Percentiles rank a stretch among this genome's conserved stretches.
Conservation (phyloP, 2,329 filamentous ascomycete genomes). For the Didymella glomerata region DNA sequence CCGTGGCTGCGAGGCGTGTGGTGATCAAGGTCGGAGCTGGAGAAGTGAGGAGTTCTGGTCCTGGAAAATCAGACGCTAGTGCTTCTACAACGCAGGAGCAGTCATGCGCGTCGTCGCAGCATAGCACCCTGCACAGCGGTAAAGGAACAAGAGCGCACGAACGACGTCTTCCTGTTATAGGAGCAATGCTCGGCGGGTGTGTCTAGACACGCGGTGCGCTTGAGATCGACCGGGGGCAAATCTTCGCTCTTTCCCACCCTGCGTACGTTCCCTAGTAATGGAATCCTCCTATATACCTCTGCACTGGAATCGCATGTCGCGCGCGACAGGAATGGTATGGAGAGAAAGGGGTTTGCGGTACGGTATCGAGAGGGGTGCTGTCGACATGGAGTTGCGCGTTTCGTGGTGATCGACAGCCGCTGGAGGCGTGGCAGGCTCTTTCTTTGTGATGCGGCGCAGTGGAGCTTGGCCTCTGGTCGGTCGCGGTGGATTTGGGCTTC, state of each 20-base stretch:
- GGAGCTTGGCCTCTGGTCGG: conserved; percentile 1
- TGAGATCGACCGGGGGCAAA: conserved; percentile 23
- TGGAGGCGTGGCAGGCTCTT: conserved; percentile 15
- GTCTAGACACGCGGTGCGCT: conserved; percentile 8
- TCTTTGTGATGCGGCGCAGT: conserved; percentile 1
- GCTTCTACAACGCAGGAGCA: conserved; percentile 32
- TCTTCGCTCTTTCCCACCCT: conserved; percentile 19
- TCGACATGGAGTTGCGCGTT: conserved; percentile 29
- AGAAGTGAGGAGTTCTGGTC: conserved; percentile 23
- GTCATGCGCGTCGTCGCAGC: conserved; percentile 37
- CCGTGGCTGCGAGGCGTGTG: conserved; percentile 26
- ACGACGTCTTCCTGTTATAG: neutral
- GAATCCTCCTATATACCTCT: conserved; percentile 23
- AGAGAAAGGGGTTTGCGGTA: conserved; percentile 9
- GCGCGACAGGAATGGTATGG: conserved; percentile 16
- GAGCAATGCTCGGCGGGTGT: conserved; percentile 3
- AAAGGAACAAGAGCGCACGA: conserved; percentile 13
- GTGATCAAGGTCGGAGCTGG: conserved; percentile 25
- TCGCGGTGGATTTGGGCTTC: conserved; percentile 5
- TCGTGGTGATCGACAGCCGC: conserved; percentile 21
- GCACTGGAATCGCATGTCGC: conserved; percentile 25
- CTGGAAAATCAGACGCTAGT: conserved; percentile 31
- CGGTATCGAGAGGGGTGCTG: conserved; percentile 17
- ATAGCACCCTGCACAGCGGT: conserved; percentile 27
- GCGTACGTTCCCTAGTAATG: conserved; percentile 8